Evolutionary conservation across 768 basidiomycete genomes (phyloP).

Genomic region (Tylopilus plumbeoviolaceoides): DNA sequence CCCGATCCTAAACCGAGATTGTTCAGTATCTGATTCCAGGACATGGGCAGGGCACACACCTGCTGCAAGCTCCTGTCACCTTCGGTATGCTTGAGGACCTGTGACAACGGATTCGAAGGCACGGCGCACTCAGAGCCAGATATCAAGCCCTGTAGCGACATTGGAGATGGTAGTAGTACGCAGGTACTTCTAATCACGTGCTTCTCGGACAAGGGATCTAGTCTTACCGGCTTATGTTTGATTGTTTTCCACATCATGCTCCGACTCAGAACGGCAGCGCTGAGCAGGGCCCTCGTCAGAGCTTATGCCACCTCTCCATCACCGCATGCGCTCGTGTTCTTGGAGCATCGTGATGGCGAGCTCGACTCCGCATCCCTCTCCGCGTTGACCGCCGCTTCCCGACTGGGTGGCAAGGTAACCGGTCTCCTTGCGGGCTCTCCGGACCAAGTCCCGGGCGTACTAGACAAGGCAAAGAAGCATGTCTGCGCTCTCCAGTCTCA

Average conservation of each 20-base stretch:
- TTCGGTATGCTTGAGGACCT: conserved; percentile 87
- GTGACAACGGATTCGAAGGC: conserved; percentile 79
- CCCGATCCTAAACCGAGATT: conserved; percentile 52
- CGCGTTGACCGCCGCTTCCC: conserved; percentile 85
- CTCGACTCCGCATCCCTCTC: conserved; percentile 85
- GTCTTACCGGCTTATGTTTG: background rate
- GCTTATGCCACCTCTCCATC: conserved; percentile 57
- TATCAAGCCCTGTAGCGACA: conserved; percentile 77
- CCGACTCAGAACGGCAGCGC: conserved; percentile 15
- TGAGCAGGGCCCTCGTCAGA: conserved; percentile 31
- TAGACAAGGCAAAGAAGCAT: conserved; percentile 81
- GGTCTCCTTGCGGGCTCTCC: conserved; percentile 69
- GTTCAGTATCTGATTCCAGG: background rate
- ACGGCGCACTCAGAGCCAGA: conserved; percentile 90
- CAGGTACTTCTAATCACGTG: conserved; percentile 16
- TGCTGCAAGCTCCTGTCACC: conserved; percentile 86
- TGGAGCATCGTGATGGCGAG: conserved; percentile 81
- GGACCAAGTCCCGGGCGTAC: conserved; percentile 58
- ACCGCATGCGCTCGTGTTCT: conserved; percentile 79
- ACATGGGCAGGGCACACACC: conserved; percentile 37
- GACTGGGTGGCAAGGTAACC: conserved; percentile 83
- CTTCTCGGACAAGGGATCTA: background rate
- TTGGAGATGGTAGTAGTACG: conserved; percentile 19
- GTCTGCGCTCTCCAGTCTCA: conserved; percentile 15
- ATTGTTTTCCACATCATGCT: conserved; percentile 12